A percentile compares a stretch with the other conserved stretches of the same genome.
Conservation (phyloP, 805 yeast genomes). For the Candida verbasci region DNA sequence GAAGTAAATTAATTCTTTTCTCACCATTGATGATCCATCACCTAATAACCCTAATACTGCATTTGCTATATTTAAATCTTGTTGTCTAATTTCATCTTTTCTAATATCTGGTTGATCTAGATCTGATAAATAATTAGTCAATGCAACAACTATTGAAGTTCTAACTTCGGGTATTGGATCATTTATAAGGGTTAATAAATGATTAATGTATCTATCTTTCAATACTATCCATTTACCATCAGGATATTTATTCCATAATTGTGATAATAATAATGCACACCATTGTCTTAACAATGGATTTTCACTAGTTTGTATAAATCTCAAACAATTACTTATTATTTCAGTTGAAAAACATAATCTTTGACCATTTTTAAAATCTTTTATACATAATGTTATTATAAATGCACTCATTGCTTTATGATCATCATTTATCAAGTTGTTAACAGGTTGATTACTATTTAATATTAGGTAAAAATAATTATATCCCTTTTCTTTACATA, state of each 20-base stretch:
- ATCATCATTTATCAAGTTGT: slow-evolving; percentile 57
- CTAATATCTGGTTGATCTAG: slow-evolving; percentile 28
- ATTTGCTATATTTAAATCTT: slow-evolving; percentile 67
- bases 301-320: slow-evolving; percentile 66
- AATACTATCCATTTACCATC: slow-evolving; percentile 72
- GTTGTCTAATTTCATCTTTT: slow-evolving; percentile 51
- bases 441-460: slow-evolving; percentile 33
- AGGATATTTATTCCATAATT: slow-evolving; percentile 65
- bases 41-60: slow-evolving; percentile 63
- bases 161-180: slow-evolving; percentile 97
- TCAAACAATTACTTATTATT: slow-evolving; percentile 60
- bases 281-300: slow-evolving; percentile 88
- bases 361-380: slow-evolving; percentile 77
- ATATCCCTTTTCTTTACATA: slow-evolving; percentile 86
- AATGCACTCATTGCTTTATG: slow-evolving; percentile 96
- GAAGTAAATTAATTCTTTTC: slow-evolving; percentile 78
- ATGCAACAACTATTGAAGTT: slow-evolving; percentile 72
- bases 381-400: slow-evolving; percentile 77
- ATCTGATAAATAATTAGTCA: slow-evolving; percentile 63
- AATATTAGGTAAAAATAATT: slow-evolving; percentile 81
- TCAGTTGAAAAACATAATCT: slow-evolving; percentile 72
- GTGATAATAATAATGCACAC: slow-evolving; percentile 78
- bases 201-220: slow-evolving; percentile 57
- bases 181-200: slow-evolving; percentile 53
- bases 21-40: slow-evolving; percentile 86